Evolutionary conservation across 495 filamentous ascomycete genomes (phyloP).

Genomic region (Aspergillus egyptiacus): DNA sequence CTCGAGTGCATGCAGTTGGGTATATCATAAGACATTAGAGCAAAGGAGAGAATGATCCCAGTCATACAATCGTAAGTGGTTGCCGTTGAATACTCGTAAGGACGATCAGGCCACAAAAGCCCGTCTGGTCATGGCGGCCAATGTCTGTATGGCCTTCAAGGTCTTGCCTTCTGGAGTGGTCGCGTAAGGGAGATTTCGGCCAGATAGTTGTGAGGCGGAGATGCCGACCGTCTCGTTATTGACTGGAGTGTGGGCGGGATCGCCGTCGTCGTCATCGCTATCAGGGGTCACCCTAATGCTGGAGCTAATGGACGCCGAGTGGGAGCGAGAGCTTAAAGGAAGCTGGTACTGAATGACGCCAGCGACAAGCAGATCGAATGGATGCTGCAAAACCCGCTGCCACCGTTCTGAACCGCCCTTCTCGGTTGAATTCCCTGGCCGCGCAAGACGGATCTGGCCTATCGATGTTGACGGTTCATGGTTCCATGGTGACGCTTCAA

Average conservation of each 20-base stretch:
- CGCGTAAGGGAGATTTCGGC: background rate
- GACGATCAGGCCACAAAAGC: constrained; percentile 12
- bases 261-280: constrained; percentile 18
- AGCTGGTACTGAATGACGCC: constrained; percentile 86
- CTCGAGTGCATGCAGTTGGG: constrained; percentile 6
- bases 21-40: constrained; percentile 23
- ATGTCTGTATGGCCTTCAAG: constrained; percentile 11
- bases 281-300: constrained; percentile 48
- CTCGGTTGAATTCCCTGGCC: constrained; percentile 85
- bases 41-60: constrained; percentile 2
- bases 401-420: constrained; percentile 81
- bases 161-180: background rate
- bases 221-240: constrained; percentile 29
- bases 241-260: constrained; percentile 13
- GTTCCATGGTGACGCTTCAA: constrained; percentile 82
- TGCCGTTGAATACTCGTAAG: background rate
- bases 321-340: constrained; percentile 66
- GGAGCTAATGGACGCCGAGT: constrained; percentile 48
- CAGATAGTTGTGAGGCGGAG: constrained; percentile 4
- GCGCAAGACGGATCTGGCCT: constrained; percentile 72
- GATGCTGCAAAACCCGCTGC: constrained; percentile 83
- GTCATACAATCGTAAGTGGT: constrained; percentile 14
- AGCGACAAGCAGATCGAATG: constrained; percentile 85
- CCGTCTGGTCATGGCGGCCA: constrained; percentile 20
- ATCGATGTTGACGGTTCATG: constrained; percentile 57